Conservation (phyloP, 2,329 filamentous ascomycete genomes). For the Cladophialophora chaetospira region DNA sequence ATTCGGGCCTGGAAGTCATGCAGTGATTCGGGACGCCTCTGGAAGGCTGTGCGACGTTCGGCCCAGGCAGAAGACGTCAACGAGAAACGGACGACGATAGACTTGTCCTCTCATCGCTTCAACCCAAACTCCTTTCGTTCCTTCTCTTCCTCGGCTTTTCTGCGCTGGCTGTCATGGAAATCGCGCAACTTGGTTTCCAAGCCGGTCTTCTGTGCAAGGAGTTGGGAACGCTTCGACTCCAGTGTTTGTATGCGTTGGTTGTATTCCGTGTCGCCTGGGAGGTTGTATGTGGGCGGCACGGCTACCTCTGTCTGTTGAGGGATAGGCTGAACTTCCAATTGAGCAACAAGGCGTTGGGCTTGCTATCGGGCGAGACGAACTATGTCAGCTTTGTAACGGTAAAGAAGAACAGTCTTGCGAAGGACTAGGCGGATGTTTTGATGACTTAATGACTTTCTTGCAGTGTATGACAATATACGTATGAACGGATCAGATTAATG, state of each 20-base stretch:
- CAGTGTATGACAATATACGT: background rate
- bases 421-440: background rate
- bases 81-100: no score
- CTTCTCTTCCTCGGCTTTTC: slow-evolving; percentile 15
- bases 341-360: background rate
- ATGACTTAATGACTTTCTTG: background rate
- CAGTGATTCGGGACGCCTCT: no score
- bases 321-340: background rate
- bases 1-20: no score
- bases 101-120: slow-evolving; percentile 13
- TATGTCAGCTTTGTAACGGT: background rate
- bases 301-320: background rate
- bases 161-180: slow-evolving; percentile 18
- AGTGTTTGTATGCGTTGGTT: slow-evolving; percentile 14
- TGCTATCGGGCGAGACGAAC: background rate
- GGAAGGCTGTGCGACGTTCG: no score
- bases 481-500: background rate
- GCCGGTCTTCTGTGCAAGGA: slow-evolving; percentile 22
- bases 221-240: slow-evolving; percentile 20
- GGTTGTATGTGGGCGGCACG: background rate
- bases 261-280: background rate
- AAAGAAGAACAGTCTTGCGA: background rate
- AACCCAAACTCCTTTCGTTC: slow-evolving; percentile 18
- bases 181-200: slow-evolving; percentile 21
- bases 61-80: no score